Evolutionary conservation across 78 protist genomes (phyloP).

Genomic region (Dictyostelium citrinum): DNA sequence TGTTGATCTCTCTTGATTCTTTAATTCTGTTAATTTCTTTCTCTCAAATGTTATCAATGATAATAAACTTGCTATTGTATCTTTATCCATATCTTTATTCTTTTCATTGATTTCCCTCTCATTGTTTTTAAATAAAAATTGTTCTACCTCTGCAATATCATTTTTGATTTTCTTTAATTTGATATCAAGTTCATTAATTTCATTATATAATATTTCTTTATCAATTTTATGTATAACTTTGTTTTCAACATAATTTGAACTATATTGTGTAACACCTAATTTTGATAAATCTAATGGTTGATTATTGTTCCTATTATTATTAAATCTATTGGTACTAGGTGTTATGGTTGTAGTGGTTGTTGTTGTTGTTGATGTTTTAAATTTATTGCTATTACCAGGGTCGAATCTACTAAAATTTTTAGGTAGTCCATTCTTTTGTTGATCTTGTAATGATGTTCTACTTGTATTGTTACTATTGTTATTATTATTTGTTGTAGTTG

Average conservation of each 20-base stretch:
- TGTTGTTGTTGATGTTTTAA: not conserved
- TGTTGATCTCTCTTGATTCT: not conserved
- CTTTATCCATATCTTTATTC: not conserved
- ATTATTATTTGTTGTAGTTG: not conserved
- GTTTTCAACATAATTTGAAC: constrained; percentile 26
- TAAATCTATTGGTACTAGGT: not conserved
- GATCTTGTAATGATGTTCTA: not conserved
- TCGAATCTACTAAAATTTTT: not conserved
- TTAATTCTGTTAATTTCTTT: constrained; percentile 4
- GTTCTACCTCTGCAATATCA: not conserved
- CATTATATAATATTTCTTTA: not conserved
- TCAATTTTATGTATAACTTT: constrained; percentile 38
- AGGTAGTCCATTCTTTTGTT: not conserved
- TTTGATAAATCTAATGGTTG: not conserved
- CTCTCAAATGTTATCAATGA: not conserved
- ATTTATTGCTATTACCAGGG: not conserved
- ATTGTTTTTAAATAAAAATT: constrained; percentile 15
- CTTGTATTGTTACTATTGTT: not conserved
- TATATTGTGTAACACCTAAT: constrained; percentile 24
- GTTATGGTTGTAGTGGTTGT: not conserved
- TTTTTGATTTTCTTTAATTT: not conserved
- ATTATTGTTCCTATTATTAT: constrained; percentile 10
- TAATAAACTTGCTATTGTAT: not conserved
- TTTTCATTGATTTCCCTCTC: not conserved
- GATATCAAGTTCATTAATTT: constrained; percentile 9